A percentile compares a stretch with the other conserved stretches of the same genome.
Conservation (phyloP, 2,329 filamentous ascomycete genomes). For the Tolypocladium amazonense region DNA sequence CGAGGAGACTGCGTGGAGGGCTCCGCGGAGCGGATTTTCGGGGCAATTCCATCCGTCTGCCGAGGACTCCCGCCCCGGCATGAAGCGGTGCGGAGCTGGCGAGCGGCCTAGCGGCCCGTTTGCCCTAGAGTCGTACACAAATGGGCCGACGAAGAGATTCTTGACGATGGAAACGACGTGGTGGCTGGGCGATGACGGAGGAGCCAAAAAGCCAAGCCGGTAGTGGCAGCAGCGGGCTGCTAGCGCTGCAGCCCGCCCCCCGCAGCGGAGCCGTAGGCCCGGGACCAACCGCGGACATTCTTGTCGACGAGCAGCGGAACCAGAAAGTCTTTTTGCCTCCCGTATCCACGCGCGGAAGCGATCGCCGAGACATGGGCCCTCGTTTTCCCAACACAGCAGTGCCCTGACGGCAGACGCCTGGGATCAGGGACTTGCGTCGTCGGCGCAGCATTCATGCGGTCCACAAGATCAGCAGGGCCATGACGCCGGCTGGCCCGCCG, state of each 20-base stretch:
- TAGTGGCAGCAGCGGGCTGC: neutral
- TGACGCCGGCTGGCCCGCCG: neutral
- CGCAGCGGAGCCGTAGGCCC: neutral
- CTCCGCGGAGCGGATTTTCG: neutral
- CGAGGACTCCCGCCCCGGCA: neutral
- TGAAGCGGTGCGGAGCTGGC: neutral
- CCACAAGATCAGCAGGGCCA: neutral
- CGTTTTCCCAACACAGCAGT: neutral
- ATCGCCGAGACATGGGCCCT: neutral
- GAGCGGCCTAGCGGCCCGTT: too few species aligned
- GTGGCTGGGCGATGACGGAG: neutral
- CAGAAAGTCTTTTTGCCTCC: neutral
- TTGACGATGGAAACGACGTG: neutral
- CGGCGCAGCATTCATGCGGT: neutral
- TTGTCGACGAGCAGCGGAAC: neutral
- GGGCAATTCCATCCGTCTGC: neutral
- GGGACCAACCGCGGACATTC: neutral
- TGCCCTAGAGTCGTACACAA: neutral
- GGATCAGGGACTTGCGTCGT: neutral
- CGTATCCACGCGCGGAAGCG: neutral
- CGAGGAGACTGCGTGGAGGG: neutral
- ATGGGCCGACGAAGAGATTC: neutral
- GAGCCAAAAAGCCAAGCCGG: neutral
- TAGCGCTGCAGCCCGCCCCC: neutral
- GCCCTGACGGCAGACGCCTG: neutral